Conservation (phyloP, 139 green algal genomes). For the Gonium pectorale region DNA sequence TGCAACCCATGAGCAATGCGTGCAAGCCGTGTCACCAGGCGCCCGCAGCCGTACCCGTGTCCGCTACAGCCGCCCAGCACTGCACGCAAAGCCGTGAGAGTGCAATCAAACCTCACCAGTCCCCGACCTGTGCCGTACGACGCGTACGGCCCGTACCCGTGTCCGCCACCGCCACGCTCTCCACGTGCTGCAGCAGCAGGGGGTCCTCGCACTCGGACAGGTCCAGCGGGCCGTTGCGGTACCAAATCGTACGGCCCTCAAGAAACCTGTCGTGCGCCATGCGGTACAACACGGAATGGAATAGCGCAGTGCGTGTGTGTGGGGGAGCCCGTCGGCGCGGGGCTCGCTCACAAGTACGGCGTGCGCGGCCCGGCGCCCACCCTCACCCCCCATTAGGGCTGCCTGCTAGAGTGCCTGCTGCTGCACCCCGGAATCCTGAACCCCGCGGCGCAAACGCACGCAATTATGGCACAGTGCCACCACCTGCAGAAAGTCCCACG, state of each 20-base stretch:
- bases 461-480: too few species aligned
- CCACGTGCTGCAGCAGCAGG: conserved; percentile 23
- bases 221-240: conserved; percentile 37
- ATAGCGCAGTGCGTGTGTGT: neutral
- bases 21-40: too few species aligned
- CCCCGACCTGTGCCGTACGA: too few species aligned
- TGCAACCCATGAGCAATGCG: too few species aligned
- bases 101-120: too few species aligned
- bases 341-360: neutral
- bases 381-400: too few species aligned
- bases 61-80: too few species aligned
- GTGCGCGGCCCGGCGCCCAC: neutral
- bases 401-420: neutral
- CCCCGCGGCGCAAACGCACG: neutral
- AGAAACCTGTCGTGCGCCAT: conserved; percentile 26
- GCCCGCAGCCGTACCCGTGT: too few species aligned
- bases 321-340: neutral
- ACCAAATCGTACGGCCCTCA: conserved; percentile 47
- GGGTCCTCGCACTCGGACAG: conserved; percentile 7
- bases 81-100: too few species aligned
- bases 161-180: neutral
- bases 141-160: conserved; percentile 6
- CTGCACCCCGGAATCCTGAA: neutral
- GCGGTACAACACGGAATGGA: too few species aligned
- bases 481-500: too few species aligned